A percentile compares a stretch with the other conserved stretches of the same genome.
These are phyloP conservation scores for Naganishia onofrii DNA, from an alignment of 768 basidiomycete genomes.

Conservation along the genomic window DNA sequence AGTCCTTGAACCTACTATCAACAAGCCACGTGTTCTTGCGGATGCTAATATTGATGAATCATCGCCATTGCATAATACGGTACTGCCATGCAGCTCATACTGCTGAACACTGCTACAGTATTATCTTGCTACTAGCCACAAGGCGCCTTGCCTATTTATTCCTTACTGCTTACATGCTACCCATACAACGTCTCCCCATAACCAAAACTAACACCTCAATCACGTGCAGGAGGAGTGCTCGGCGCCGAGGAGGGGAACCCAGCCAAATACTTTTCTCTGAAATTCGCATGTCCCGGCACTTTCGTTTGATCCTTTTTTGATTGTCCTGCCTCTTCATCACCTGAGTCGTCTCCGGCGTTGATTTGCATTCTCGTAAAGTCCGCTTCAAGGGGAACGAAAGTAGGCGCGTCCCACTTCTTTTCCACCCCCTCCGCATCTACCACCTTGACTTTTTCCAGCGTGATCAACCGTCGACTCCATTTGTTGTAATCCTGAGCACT, in stretches of 20 bases:
- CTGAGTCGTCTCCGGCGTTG: conserved; percentile 40
- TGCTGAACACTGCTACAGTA: too few species aligned
- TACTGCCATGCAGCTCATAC: too few species aligned
- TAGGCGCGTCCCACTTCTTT: conserved; percentile 1
- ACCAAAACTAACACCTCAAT: background rate
- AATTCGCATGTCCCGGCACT: conserved; percentile 79
- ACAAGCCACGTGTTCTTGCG: background rate
- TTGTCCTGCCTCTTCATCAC: conserved; percentile 37
- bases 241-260: conserved; percentile 57
- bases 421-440: background rate
- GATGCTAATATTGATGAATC: background rate
- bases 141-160: background rate
- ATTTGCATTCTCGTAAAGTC: conserved; percentile 19
- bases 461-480: conserved; percentile 93
- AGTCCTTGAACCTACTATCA: too few species aligned
- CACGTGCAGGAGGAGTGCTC: conserved; percentile 1
- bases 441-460: conserved; percentile 66
- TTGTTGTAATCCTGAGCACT: conserved; percentile 89
- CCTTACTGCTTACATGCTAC: background rate
- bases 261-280: conserved; percentile 81
- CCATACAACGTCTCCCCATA: background rate
- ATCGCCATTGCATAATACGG: too few species aligned
- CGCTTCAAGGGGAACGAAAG: conserved; percentile 1
- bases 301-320: conserved; percentile 53
- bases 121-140: too few species aligned